Evolutionary conservation across 1,284 basidiomycete species (phyloP).

Genomic region (Grifola frondosa): DNA sequence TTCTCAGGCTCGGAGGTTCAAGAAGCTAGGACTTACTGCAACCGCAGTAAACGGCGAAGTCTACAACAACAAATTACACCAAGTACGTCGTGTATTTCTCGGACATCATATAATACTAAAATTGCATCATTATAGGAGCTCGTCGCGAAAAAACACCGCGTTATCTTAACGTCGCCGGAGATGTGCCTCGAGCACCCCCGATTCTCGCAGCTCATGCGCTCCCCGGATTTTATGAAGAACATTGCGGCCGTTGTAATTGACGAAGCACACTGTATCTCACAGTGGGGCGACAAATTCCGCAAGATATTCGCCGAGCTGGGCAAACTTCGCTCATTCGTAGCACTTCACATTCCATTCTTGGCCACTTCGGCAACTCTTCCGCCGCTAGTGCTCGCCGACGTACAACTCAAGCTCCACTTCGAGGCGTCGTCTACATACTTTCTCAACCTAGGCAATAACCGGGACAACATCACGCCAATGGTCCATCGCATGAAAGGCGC

Average conservation of each 20-base stretch:
- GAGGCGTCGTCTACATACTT: neutral
- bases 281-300: conserved; percentile 2
- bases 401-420: neutral
- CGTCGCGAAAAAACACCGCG: neutral
- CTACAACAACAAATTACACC: conserved; percentile 20
- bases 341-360: neutral
- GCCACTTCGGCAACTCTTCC: neutral
- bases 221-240: neutral
- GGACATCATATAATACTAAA: too few relatives aligned
- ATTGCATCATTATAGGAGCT: too few relatives aligned
- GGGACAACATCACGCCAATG: neutral
- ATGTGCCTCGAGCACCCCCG: neutral
- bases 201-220: neutral
- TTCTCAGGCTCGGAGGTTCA: conserved; percentile 24
- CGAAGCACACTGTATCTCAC: conserved; percentile 4
- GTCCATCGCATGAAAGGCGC: neutral
- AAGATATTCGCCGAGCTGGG: neutral
- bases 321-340: neutral
- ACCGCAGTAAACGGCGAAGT: conserved; percentile 34
- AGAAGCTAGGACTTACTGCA: conserved; percentile 27
- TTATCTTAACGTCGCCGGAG: too few relatives aligned
- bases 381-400: too few relatives aligned
- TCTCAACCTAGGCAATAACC: conserved; percentile 8
- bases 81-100: too few relatives aligned
- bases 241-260: neutral